Evolutionary conservation across 2,329 filamentous ascomycete species (phyloP).

Genomic region (Phialocephala sp.): DNA sequence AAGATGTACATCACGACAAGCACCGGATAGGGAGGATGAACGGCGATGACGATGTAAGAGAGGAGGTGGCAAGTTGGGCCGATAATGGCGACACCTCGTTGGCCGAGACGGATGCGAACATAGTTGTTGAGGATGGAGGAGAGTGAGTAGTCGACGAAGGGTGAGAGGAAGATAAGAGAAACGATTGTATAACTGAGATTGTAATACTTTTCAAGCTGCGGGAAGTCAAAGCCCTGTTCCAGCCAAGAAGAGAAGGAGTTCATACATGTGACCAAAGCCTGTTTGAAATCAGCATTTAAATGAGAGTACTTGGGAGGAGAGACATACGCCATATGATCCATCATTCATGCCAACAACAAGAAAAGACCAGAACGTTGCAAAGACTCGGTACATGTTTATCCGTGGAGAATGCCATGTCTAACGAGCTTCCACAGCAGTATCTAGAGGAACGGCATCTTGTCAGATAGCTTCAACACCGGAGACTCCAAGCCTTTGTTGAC

Average conservation of each 20-base stretch:
- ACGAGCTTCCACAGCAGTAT: constrained; percentile 36
- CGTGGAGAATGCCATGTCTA: constrained; percentile 69
- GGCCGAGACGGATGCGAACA: constrained; percentile 64
- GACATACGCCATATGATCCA: constrained; percentile 64
- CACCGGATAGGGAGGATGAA: constrained; percentile 73
- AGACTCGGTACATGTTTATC: constrained; percentile 62
- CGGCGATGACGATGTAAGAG: constrained; percentile 67
- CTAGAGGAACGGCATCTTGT: constrained; percentile 18
- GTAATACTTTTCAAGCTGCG: constrained; percentile 66
- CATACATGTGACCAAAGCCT: constrained; percentile 55
- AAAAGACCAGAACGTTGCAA: constrained; percentile 65
- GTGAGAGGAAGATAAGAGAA: constrained; percentile 70
- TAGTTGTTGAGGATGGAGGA: constrained; percentile 69
- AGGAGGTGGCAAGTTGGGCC: constrained; percentile 66
- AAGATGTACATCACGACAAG: constrained; percentile 69
- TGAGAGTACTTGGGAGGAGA: constrained; percentile 23
- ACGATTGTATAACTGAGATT: constrained; percentile 64
- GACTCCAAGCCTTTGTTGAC: constrained; percentile 8
- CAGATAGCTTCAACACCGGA: constrained; percentile 25
- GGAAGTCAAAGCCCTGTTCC: not conserved
- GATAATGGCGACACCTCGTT: constrained; percentile 72
- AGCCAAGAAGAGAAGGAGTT: constrained; percentile 5
- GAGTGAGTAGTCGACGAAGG: constrained; percentile 67
- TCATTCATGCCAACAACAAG: constrained; percentile 73
- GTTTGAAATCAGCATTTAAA: constrained; percentile 43